These are phyloP conservation scores for Cadophora gregata DNA, from an alignment of 2,329 filamentous ascomycete genomes.

Conservation along the genomic window DNA sequence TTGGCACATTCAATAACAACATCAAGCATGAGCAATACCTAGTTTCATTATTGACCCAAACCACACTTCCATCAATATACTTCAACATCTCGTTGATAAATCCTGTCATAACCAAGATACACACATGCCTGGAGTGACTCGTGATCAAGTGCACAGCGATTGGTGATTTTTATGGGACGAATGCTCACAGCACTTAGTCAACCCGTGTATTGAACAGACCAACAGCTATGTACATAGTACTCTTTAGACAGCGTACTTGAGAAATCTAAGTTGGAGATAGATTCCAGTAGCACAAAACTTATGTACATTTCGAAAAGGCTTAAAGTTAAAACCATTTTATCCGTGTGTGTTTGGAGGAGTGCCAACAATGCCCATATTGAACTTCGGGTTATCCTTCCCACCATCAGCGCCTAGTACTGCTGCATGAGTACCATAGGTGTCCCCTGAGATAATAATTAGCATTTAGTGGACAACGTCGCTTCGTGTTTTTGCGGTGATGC, in stretches of 20 bases:
- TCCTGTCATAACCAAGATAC: too few relatives aligned
- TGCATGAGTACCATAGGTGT: constrained; percentile 27
- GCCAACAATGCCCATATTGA: constrained; percentile 28
- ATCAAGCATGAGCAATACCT: too few relatives aligned
- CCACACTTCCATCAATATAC: too few relatives aligned
- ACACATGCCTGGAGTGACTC: too few relatives aligned
- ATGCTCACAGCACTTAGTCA: neutral
- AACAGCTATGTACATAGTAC: neutral
- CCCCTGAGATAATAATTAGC: constrained; percentile 21
- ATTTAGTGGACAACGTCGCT: neutral
- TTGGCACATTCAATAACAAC: too few relatives aligned
- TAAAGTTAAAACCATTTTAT: neutral
- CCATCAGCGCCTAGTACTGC: constrained; percentile 30
- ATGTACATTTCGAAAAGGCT: neutral
- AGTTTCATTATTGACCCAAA: too few relatives aligned
- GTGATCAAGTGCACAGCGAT: neutral
- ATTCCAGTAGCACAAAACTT: neutral
- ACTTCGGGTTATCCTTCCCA: constrained; percentile 33
- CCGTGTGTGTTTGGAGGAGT: constrained; percentile 24
- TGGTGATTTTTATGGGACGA: neutral
- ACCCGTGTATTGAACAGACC: neutral
- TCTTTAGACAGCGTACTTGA: neutral
- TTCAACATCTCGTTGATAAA: too few relatives aligned
- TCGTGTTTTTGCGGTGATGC: neutral
- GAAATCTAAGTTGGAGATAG: neutral